A percentile compares a stretch with the other conserved stretches of the same genome.
Conservation (phyloP, 768 basidiomycete species). For the Mycena vulgaris region DNA sequence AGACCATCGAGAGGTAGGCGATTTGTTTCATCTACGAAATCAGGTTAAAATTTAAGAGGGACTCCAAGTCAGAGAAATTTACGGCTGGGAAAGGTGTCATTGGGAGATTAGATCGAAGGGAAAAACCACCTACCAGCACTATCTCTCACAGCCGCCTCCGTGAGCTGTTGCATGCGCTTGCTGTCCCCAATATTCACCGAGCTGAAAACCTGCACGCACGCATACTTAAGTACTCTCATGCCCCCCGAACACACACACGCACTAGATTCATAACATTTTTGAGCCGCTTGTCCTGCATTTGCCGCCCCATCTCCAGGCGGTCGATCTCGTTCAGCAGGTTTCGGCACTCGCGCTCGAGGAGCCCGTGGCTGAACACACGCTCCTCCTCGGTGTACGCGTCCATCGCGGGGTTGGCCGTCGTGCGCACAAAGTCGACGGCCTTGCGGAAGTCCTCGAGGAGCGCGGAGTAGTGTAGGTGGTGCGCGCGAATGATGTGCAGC, state of each 20-base stretch:
- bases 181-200: constrained; percentile 73
- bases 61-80: constrained; percentile 16
- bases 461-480: constrained; percentile 70
- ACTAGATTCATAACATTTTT: constrained; percentile 70
- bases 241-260: no score
- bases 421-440: constrained; percentile 64
- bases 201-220: constrained; percentile 65
- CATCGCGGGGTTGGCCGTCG: constrained; percentile 70
- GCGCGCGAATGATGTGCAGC: constrained; percentile 72
- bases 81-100: constrained; percentile 42
- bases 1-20: constrained; percentile 74
- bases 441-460: constrained; percentile 70
- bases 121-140: constrained; percentile 57
- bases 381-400: constrained; percentile 49
- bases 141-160: constrained; percentile 65
- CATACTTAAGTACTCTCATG: no score
- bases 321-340: constrained; percentile 67
- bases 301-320: constrained; percentile 56
- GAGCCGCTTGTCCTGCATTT: constrained; percentile 64
- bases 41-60: neutral
- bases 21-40: constrained; percentile 67
- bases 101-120: no score
- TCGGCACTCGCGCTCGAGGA: constrained; percentile 63
- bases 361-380: constrained; percentile 44
- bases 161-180: constrained; percentile 65